A percentile compares a stretch with the other conserved stretches of the same genome.
Evolutionary conservation across 139 green algal species (phyloP).

Genomic region (Chlamydomonas schloesseri): DNA sequence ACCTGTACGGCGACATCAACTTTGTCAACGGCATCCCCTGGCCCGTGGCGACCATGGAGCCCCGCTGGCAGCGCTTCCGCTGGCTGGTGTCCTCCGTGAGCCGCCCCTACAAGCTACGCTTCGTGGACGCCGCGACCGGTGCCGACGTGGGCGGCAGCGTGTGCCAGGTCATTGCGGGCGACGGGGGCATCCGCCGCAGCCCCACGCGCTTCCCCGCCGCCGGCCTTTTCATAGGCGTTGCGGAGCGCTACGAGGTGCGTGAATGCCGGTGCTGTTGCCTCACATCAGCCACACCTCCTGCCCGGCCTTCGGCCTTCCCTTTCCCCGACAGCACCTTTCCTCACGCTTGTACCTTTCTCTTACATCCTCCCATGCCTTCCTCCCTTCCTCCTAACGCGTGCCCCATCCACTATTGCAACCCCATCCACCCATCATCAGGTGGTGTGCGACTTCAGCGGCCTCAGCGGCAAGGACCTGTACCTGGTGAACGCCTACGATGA

Average conservation of each 20-base stretch:
- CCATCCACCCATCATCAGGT: too few species aligned
- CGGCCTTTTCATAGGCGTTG: constrained; percentile 17
- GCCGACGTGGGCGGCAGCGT: background rate
- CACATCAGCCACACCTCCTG: too few species aligned
- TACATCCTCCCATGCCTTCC: too few species aligned
- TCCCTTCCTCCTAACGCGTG: too few species aligned
- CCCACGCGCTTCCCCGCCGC: constrained; percentile 1
- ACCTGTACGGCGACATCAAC: background rate
- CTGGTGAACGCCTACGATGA: background rate
- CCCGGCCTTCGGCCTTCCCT: too few species aligned
- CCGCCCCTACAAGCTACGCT: background rate
- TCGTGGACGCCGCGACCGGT: background rate
- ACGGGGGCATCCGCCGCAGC: background rate
- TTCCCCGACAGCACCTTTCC: too few species aligned
- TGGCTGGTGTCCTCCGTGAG: background rate
- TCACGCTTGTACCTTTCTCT: too few species aligned
- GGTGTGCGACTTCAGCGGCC: background rate
- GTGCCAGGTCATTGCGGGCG: constrained; percentile 11
- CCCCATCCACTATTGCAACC: too few species aligned
- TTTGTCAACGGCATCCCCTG: constrained; percentile 15
- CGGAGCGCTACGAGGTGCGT: constrained; percentile 41
- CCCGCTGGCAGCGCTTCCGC: constrained; percentile 4
- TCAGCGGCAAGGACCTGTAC: background rate
- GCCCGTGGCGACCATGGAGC: constrained; percentile 4
- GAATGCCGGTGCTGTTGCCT: too few species aligned